Evolutionary conservation across 331 rosid genomes (phyloP).

Genomic region (Rhamnella rubrinervis): DNA sequence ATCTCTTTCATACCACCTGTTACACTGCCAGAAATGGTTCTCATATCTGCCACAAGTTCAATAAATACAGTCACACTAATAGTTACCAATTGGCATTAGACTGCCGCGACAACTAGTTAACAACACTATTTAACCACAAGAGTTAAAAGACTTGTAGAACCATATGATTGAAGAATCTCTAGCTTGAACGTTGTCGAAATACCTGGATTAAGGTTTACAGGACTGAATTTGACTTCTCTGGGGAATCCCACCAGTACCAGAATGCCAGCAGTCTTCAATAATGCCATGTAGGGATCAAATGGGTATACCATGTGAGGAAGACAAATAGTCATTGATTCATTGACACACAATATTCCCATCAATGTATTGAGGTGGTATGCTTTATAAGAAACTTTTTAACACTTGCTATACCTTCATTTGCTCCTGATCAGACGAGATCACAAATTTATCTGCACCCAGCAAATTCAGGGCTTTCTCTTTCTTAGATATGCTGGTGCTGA

Average conservation of each 20-base stretch:
- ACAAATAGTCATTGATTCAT: constrained; percentile 4
- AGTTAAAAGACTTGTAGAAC: too few species aligned
- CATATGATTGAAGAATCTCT: neutral
- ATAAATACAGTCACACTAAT: neutral
- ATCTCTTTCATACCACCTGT: constrained; percentile 65
- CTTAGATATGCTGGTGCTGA: constrained; percentile 78
- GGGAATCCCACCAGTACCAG: constrained; percentile 66
- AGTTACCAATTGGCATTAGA: too few species aligned
- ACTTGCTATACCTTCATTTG: constrained; percentile 46
- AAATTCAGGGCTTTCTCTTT: constrained; percentile 63
- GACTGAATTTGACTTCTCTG: constrained; percentile 59
- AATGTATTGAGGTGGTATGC: neutral
- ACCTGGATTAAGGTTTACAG: constrained; percentile 46
- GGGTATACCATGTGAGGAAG: constrained; percentile 37
- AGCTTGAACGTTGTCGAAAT: constrained; percentile 11
- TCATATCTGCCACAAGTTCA: constrained; percentile 43
- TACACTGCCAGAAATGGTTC: constrained; percentile 53
- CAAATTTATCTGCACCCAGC: constrained; percentile 74
- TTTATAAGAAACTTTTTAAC: neutral
- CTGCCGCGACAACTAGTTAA: neutral
- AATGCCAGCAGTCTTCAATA: constrained; percentile 60
- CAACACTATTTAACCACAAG: neutral
- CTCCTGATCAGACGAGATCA: constrained; percentile 59
- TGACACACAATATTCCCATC: constrained; percentile 9
- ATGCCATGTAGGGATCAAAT: constrained; percentile 64